phyloP scores from a whole-genome alignment of 1,284 basidiomycete species.

The Sphagnurus paluster region DNA sequence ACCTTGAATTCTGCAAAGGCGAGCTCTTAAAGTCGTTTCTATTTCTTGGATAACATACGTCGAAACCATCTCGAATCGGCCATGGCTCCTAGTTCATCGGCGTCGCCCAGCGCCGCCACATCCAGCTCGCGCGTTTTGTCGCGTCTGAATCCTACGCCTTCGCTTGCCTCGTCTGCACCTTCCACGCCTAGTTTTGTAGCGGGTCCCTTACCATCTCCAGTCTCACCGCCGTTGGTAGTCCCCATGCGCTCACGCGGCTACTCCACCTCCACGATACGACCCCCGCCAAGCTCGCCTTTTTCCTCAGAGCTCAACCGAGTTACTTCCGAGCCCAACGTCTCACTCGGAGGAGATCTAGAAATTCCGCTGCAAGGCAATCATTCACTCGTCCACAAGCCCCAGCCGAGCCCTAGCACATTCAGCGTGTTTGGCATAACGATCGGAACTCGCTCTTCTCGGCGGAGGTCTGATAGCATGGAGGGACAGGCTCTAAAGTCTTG shows the following conservation, averaged over 20 bases:
- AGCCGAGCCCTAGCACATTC: neutral
- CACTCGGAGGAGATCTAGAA: neutral
- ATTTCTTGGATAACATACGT: neutral
- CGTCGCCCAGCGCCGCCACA: neutral
- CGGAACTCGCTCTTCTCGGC: neutral
- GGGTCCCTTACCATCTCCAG: neutral
- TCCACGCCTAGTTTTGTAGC: neutral
- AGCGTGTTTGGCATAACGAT: conserved; percentile 2
- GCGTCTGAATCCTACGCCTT: neutral
- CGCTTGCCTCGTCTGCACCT: neutral
- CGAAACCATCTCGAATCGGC: neutral
- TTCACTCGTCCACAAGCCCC: neutral
- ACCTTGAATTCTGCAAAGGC: conserved; percentile 2
- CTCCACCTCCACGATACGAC: conserved; percentile 7
- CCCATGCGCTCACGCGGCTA: conserved; percentile 7
- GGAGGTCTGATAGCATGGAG: neutral
- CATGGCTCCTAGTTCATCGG: neutral
- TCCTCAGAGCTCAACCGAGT: conserved; percentile 14
- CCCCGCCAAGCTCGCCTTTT: neutral
- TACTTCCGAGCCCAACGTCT: conserved; percentile 11
- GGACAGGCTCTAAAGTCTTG: no score
- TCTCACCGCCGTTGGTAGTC: neutral
- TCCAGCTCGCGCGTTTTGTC: neutral
- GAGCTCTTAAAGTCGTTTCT: neutral
- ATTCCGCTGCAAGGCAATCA: neutral